Conservation (phyloP, 2,329 filamentous ascomycete genomes). For the Phialemoniopsis sp. region DNA sequence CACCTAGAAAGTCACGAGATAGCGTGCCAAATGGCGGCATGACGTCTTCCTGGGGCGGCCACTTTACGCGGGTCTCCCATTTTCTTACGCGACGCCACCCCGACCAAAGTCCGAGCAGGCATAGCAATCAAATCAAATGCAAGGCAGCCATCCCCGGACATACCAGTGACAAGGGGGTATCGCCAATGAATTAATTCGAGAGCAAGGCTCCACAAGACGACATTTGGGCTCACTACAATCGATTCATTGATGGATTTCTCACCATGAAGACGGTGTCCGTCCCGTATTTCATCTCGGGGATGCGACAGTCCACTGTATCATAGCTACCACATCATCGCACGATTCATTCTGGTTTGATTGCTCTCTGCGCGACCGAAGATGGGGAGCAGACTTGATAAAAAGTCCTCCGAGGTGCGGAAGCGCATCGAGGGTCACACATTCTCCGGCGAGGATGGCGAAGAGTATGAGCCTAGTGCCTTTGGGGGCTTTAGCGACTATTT, state of each 20-base stretch:
- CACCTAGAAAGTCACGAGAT: constrained; percentile 30
- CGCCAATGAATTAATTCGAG: background rate
- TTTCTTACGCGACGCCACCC: background rate
- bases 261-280: constrained; percentile 3
- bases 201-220: too few relatives aligned
- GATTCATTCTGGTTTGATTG: too few relatives aligned
- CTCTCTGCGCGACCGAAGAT: constrained; percentile 42
- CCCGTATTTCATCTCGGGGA: background rate
- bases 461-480: constrained; percentile 84
- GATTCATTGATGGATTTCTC: too few relatives aligned
- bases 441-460: constrained; percentile 78
- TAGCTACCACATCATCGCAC: constrained; percentile 9
- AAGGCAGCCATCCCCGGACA: background rate
- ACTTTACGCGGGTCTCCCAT: constrained; percentile 28
- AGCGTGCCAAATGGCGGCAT: constrained; percentile 27
- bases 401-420: constrained; percentile 59
- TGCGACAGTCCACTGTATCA: constrained; percentile 6
- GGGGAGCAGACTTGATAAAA: constrained; percentile 59
- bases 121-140: too few relatives aligned
- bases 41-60: constrained; percentile 14
- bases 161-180: background rate
- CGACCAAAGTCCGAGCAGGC: background rate
- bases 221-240: too few relatives aligned
- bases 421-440: constrained; percentile 67
- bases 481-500: constrained; percentile 91